Evolutionary conservation across 495 filamentous ascomycete species (phyloP), one percentile per base, ranked within the genome.

Genomic region (Darksidea phi): DNA sequence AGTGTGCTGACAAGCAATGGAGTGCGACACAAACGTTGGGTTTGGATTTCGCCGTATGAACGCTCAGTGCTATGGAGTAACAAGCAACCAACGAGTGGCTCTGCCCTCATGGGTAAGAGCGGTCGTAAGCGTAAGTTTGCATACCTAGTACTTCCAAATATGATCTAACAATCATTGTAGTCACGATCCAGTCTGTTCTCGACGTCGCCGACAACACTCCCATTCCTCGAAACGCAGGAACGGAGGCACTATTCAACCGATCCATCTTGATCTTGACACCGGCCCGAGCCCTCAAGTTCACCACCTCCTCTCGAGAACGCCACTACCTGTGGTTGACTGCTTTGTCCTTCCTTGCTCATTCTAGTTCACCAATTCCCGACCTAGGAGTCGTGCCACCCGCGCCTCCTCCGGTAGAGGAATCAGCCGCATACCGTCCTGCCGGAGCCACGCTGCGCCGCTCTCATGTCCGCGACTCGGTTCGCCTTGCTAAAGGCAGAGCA

Each of bases 31-130:
- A 97, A 94, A 75, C 82, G 94, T 75, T 98, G 94, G 94, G 95
- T 98, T 15, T 98, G 94, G 94, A 81, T 98, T 32, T 92, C 91
- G 12, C 94, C 94, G 15, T 97, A 97, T 69, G 94, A 98, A 74
- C 82, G 91, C 38, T 85, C 91, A 10, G 91, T 98, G 48, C 90
- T 98, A 76, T 98, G 94, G 94, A 96, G 93, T 73, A 95, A 88
- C 81, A 96, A 96, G 79, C 95, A 97, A 74, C 94, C 94, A 20
- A 89, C 86, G 20, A 88, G 86, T 64, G 89, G 89, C 26, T 87
- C 84, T 68, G 92, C 94, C 21, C 76, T 97, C 73, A 79, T 97
- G 77, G 94, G 94, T 59, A 98, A 97, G 80, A 89, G 86, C 77
- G 95, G 95, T 28, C 86, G 94, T 67, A 98, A 98, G 75, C 78